phyloP scores from a whole-genome alignment of 257 asterid genomes.

The Lantana camara region DNA sequence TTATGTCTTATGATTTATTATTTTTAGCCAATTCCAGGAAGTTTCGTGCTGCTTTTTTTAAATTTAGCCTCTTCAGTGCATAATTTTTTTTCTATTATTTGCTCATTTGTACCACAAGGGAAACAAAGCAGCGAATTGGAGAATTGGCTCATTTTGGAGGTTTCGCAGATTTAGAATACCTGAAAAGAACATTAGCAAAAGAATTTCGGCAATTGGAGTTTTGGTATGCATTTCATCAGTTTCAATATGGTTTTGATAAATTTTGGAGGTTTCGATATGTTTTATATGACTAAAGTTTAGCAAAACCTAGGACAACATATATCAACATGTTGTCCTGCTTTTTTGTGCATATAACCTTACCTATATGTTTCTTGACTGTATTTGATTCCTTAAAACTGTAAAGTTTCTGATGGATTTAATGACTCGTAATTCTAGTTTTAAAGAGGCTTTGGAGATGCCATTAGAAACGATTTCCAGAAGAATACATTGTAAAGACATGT shows the following conservation, averaged over 20 bases:
- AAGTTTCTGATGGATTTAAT: conserved; percentile 32
- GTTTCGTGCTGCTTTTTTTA: not conserved
- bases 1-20: conserved; percentile 51
- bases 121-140: conserved; percentile 60
- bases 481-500: conserved; percentile 67
- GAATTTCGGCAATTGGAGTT: conserved; percentile 80
- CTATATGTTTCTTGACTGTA: conserved; percentile 11
- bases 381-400: conserved; percentile 21
- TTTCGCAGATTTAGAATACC: conserved; percentile 70
- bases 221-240: conserved; percentile 53
- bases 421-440: conserved; percentile 59
- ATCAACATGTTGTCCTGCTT: not conserved
- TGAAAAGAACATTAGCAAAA: conserved; percentile 74
- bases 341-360: conserved; percentile 3
- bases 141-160: conserved; percentile 90
- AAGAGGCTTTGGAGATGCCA: conserved; percentile 91
- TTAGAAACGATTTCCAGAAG: conserved; percentile 74
- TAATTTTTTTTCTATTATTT: conserved; percentile 24
- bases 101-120: conserved; percentile 49
- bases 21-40: not conserved
- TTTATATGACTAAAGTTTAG: too few species aligned
- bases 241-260: conserved; percentile 7
- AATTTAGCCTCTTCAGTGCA: not conserved
- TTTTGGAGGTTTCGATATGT: too few species aligned
- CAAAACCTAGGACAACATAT: too few species aligned